Evolutionary conservation across 1,139 yeast genomes (phyloP), one percentile per base, ranked within the genome.

Genomic region (Geotrichum europaeum): DNA sequence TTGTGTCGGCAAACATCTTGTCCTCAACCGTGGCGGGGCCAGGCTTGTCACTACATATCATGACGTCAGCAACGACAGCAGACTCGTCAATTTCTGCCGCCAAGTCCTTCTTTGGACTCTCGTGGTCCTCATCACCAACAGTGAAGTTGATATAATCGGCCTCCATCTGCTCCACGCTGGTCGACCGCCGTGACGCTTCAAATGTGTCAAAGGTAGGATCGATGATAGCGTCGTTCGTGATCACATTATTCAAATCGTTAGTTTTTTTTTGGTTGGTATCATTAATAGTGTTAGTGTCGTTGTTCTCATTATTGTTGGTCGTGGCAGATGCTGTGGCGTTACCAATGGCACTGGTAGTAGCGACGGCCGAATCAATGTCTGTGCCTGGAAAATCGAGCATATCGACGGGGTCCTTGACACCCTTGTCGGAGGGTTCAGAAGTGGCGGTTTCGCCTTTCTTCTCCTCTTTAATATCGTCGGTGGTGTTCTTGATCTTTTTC

Each of bases 131-230:
- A 12, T 43, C 53, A 51, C 57, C 55, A 15, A 49, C 24, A 6
- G 49, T 22, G 32, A 61, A 61, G 13, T 58, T 54, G 32, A 61
- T 53, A 34, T 58, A 61, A 52, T 64, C 64, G 7, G 58, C 62
- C 15, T 62, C 64, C 30, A 65, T 51, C 24, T 64, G 60, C 24
- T 63, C 66, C 36, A 63, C 65, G 36, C 65, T 61, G 2, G 66
- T 68, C 1, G 68, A 57, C 15, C 64, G 60, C 13, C 62, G 55
- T 13, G 63, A 64, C 22, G 49, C 24, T 15, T 25, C 51, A 45
- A 22, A 20, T 28, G 34, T 32, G 49, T 54, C 57, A 24, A 54
- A 10, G 22, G 57, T 47, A 1, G 20, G 58, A 50, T 36, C 56
- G 43, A 52, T 40, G 13, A 40, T 40, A 3, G 47, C 20, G 47